A percentile compares a stretch with the other conserved stretches of the same genome.
Evolutionary conservation across 768 basidiomycete species (phyloP).

Genomic region (Tubosaeta sp.): DNA sequence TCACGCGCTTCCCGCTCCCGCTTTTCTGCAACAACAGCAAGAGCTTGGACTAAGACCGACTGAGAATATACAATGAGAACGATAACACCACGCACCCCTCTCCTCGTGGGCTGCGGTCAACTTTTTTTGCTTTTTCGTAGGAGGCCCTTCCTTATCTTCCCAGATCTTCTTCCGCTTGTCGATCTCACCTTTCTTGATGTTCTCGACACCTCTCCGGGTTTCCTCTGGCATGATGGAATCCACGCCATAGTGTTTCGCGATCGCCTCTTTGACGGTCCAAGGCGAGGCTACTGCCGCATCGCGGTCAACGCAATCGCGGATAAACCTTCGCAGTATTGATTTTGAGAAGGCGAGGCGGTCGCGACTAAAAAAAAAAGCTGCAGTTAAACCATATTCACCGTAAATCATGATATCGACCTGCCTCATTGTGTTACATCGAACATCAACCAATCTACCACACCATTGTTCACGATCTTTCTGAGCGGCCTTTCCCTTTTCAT

Average conservation of each 20-base stretch:
- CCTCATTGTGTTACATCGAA: conserved; percentile 79
- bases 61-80: conserved; percentile 7
- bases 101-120: conserved; percentile 70
- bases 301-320: conserved; percentile 92
- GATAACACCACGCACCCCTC: conserved; percentile 45
- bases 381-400: conserved; percentile 1
- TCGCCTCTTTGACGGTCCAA: conserved; percentile 87
- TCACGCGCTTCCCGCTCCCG: conserved; percentile 67
- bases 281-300: conserved; percentile 91
- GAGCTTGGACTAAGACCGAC: conserved; percentile 23
- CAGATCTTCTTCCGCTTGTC: conserved; percentile 91
- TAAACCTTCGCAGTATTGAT: conserved; percentile 92
- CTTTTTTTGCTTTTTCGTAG: conserved; percentile 79
- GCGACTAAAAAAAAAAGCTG: conserved; percentile 50
- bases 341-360: conserved; percentile 96
- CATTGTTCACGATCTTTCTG: conserved; percentile 61
- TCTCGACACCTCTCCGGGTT: conserved; percentile 72
- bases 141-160: conserved; percentile 84
- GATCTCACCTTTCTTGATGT: conserved; percentile 80
- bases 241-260: conserved; percentile 84
- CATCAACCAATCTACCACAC: conserved; percentile 78
- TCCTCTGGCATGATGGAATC: conserved; percentile 83
- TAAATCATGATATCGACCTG: conserved; percentile 31
- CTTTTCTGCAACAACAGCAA: conserved; percentile 48
- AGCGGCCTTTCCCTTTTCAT: conserved; percentile 52